Conservation (phyloP, 106 monocot species). For the Apostasia ramifera region DNA sequence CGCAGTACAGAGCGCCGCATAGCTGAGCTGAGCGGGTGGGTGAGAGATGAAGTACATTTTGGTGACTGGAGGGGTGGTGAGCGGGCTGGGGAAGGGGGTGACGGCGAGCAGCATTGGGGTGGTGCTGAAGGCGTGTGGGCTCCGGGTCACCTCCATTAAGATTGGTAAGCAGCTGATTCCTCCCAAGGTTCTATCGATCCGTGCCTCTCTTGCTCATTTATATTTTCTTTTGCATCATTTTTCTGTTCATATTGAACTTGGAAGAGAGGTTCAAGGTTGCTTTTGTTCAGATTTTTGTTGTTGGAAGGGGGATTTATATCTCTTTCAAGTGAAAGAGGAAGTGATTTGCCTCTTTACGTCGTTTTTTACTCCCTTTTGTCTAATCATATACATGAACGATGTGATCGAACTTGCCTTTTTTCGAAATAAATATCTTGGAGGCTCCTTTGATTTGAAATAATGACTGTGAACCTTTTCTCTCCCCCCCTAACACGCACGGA, state of each 20-base stretch:
- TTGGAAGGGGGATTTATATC: background rate
- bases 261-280: background rate
- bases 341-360: no score
- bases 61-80: constrained; percentile 11
- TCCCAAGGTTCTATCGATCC: no score
- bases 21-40: background rate
- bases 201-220: background rate
- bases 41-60: constrained; percentile 12
- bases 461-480: no score
- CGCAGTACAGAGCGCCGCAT: background rate
- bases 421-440: no score
- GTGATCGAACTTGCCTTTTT: no score
- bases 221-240: no score
- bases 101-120: constrained; percentile 16
- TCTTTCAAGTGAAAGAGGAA: background rate
- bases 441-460: no score
- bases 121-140: constrained; percentile 11
- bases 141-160: constrained; percentile 11
- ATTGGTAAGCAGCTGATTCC: constrained; percentile 7
- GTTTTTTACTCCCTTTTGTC: no score
- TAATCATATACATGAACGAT: no score
- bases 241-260: no score
- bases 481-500: no score
- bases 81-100: constrained; percentile 12
- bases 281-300: background rate